Conservation (phyloP, 495 filamentous ascomycete species). For the Cryomyces minteri region DNA sequence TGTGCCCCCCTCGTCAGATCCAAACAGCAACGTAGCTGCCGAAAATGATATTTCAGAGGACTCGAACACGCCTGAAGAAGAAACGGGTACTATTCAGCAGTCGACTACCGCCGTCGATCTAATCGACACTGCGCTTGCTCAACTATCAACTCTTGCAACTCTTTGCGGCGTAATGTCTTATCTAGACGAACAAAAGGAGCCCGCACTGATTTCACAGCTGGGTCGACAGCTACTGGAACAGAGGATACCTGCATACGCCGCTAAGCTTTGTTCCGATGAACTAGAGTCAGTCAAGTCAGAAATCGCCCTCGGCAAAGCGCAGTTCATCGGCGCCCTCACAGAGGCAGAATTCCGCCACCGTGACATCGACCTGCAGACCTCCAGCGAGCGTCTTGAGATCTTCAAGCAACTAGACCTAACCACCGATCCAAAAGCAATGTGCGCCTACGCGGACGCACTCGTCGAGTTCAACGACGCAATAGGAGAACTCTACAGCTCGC, state of each 20-base stretch:
- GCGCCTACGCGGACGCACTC: slow-evolving; percentile 6
- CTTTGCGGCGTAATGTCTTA: slow-evolving; percentile 32
- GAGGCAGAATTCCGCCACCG: too few relatives aligned
- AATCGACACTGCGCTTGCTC: slow-evolving; percentile 44
- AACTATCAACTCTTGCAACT: slow-evolving; percentile 36
- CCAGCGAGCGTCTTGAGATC: neutral
- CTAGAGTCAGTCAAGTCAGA: neutral
- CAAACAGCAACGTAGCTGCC: neutral
- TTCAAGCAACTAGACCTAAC: neutral
- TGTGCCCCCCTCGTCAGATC: too few relatives aligned
- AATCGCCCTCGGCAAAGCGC: neutral
- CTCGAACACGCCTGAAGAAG: slow-evolving; percentile 16
- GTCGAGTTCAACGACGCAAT: slow-evolving; percentile 2
- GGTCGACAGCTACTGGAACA: slow-evolving; percentile 27
- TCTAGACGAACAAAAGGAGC: slow-evolving; percentile 14
- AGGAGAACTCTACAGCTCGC: neutral
- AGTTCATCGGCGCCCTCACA: neutral
- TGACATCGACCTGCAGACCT: neutral
- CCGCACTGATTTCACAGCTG: slow-evolving; percentile 34
- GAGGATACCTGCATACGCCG: slow-evolving; percentile 29
- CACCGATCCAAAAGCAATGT: slow-evolving; percentile 2
- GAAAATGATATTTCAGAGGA: slow-evolving; percentile 5
- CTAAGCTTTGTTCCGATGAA: slow-evolving; percentile 19
- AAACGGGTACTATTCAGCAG: slow-evolving; percentile 42
- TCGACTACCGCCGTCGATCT: slow-evolving; percentile 42